phyloP scores from a whole-genome alignment of 768 basidiomycete genomes.

The Leccinellum luteum region DNA sequence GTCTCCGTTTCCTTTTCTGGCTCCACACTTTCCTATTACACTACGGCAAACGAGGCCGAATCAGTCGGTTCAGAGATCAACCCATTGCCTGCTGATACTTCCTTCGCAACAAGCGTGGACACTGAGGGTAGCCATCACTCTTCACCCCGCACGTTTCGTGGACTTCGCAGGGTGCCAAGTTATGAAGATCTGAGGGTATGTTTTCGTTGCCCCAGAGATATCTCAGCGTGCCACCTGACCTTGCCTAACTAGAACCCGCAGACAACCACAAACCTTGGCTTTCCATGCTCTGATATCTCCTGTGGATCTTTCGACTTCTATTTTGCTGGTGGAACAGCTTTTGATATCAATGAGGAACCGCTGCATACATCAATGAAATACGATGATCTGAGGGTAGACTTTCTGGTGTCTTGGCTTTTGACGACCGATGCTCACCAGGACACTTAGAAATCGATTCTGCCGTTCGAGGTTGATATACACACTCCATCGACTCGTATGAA shows the following conservation, averaged over 20 bases:
- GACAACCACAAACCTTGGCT: neutral
- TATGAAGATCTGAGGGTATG: slow-evolving; percentile 21
- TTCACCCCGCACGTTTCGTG: neutral
- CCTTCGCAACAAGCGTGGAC: slow-evolving; percentile 21
- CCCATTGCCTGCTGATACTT: slow-evolving; percentile 6
- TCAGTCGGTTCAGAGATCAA: neutral
- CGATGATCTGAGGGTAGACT: slow-evolving; percentile 1
- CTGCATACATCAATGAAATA: neutral
- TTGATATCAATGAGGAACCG: neutral
- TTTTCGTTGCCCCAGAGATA: too few species aligned
- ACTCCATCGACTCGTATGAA: neutral
- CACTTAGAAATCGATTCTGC: slow-evolving; percentile 6
- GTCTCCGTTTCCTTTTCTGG: slow-evolving; percentile 6
- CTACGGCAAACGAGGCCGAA: neutral
- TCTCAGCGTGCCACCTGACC: neutral
- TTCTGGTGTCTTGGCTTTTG: neutral
- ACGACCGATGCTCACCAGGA: neutral
- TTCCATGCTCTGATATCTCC: neutral
- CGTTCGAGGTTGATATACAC: neutral
- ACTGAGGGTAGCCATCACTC: neutral
- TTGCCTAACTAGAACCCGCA: neutral
- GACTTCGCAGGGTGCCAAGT: slow-evolving; percentile 18
- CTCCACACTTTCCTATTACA: slow-evolving; percentile 2
- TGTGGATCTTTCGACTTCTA: neutral
- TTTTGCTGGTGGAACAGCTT: neutral